Conservation (phyloP, 768 basidiomycete genomes). For the Asterophora lycoperdoides region DNA sequence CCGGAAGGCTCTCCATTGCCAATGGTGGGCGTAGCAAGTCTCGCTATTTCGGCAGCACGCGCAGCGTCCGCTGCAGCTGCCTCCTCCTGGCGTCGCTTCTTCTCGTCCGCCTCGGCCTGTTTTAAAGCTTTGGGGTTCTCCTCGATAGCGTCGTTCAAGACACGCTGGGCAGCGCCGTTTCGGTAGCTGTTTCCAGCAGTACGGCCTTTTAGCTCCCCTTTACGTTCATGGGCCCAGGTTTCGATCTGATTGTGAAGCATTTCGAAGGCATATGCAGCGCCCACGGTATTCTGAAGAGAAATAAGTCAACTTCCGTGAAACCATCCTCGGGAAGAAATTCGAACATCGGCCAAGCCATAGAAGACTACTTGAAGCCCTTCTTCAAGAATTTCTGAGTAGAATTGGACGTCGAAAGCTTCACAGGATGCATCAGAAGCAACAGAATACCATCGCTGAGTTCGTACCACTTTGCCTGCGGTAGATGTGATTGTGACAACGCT, state of each 20-base stretch:
- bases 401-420: conserved; percentile 6
- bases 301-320: neutral
- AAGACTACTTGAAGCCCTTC: conserved; percentile 1
- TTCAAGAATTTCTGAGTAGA: neutral
- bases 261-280: conserved; percentile 8
- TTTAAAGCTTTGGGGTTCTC: conserved; percentile 1
- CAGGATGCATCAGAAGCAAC: neutral
- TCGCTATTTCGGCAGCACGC: conserved; percentile 6
- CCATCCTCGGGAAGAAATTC: neutral
- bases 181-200: conserved; percentile 4
- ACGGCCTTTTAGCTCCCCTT: conserved; percentile 4
- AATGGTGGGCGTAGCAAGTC: neutral
- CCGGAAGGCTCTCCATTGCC: neutral
- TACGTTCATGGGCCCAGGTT: conserved; percentile 2
- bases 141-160: neutral
- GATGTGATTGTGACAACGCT: conserved; percentile 5
- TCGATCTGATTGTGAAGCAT: conserved; percentile 12
- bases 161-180: neutral
- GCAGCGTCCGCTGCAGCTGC: conserved; percentile 1
- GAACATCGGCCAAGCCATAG: conserved; percentile 9
- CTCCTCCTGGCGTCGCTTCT: neutral
- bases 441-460: conserved; percentile 2
- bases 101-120: conserved; percentile 3
- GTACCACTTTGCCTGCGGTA: neutral
- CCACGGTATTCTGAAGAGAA: conserved; percentile 7